phyloP scores from a whole-genome alignment of 352 stramenopile genomes.

The Pythium myriotylum region DNA sequence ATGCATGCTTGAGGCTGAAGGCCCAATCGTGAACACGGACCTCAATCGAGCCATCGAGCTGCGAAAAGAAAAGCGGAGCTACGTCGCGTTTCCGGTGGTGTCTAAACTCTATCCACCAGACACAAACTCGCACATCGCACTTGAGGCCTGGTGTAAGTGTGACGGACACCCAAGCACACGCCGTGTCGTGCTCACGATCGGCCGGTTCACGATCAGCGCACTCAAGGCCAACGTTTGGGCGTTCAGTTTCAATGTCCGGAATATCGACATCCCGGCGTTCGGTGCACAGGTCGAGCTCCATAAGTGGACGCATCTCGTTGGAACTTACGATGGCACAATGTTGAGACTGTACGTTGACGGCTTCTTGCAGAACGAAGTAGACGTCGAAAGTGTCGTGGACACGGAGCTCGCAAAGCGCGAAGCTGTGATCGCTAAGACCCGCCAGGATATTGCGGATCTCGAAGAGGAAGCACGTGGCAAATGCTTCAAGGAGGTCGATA shows the following conservation, averaged over 20 bases:
- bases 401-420: constrained; percentile 65
- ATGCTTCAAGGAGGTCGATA: constrained; percentile 78
- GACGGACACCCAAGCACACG: constrained; percentile 71
- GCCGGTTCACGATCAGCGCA: constrained; percentile 71
- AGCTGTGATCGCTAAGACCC: constrained; percentile 66
- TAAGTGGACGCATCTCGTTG: constrained; percentile 88
- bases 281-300: constrained; percentile 53
- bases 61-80: constrained; percentile 55
- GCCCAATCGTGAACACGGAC: constrained; percentile 82
- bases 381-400: constrained; percentile 74
- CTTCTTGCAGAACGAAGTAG: constrained; percentile 67
- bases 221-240: constrained; percentile 78
- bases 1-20: constrained; percentile 71
- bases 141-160: constrained; percentile 83
- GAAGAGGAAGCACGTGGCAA: constrained; percentile 74
- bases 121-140: constrained; percentile 44
- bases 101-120: constrained; percentile 41
- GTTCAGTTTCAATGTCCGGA: constrained; percentile 79
- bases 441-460: constrained; percentile 72
- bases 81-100: constrained; percentile 54
- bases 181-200: constrained; percentile 69
- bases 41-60: constrained; percentile 76
- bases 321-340: constrained; percentile 88
- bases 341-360: constrained; percentile 84
- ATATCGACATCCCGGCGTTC: constrained; percentile 73